Percentiles rank a stretch among this genome's conserved stretches.
phyloP scores from a whole-genome alignment of 2,329 filamentous ascomycete genomes.

The Neofusicoccum sp. region DNA sequence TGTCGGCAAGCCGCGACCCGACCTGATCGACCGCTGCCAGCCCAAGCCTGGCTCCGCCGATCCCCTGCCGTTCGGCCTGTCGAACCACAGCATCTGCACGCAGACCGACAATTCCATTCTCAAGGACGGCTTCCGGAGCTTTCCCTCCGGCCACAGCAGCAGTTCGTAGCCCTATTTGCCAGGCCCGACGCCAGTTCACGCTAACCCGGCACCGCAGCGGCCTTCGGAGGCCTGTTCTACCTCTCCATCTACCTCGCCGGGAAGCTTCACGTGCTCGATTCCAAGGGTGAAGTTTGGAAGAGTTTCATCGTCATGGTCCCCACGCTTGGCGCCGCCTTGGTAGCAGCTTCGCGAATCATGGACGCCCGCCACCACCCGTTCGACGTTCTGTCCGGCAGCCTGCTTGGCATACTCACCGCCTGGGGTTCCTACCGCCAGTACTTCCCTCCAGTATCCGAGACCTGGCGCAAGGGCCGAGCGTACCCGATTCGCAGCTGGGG shows the following conservation, averaged over 20 bases:
- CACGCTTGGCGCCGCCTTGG: conserved; percentile 55
- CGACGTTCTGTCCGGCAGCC: conserved; percentile 59
- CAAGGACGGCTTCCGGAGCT: conserved; percentile 62
- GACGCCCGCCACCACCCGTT: conserved; percentile 64
- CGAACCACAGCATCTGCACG: conserved; percentile 54
- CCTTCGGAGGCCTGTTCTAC: conserved; percentile 62
- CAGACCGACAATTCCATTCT: conserved; percentile 53
- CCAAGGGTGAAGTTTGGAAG: conserved; percentile 64
- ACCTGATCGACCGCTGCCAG: conserved; percentile 60
- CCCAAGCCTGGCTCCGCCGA: conserved; percentile 38
- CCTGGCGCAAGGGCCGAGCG: conserved; percentile 61
- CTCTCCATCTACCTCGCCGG: conserved; percentile 62
- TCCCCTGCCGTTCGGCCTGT: conserved; percentile 43
- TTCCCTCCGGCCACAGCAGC: conserved; percentile 60
- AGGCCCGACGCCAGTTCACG: neutral
- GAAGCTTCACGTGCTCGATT: conserved; percentile 62
- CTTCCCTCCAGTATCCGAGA: conserved; percentile 58
- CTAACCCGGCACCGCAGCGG: conserved; percentile 44
- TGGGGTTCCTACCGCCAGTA: conserved; percentile 61
- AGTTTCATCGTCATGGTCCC: conserved; percentile 57
- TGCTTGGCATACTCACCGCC: conserved; percentile 56
- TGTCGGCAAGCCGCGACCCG: conserved; percentile 61
- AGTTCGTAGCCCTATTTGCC: conserved; percentile 41
- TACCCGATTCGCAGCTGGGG: conserved; percentile 62
- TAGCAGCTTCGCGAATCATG: conserved; percentile 63